Conservation (phyloP, 2,329 filamentous ascomycete genomes). For the Fusarium heterosporum region DNA sequence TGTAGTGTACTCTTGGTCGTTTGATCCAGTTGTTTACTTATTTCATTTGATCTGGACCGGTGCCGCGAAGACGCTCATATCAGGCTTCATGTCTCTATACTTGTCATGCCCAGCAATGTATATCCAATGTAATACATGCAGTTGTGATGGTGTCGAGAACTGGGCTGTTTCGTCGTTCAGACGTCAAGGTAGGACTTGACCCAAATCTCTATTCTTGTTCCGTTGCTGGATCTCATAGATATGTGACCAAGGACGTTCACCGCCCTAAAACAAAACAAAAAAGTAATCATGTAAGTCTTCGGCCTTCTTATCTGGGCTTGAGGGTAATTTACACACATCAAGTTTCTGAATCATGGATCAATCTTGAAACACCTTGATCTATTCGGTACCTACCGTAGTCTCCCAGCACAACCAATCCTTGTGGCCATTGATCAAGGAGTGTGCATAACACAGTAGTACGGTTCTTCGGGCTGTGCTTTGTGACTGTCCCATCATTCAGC, state of each 20-base stretch:
- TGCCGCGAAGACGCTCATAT: background rate
- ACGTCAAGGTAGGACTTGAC: slow-evolving; percentile 18
- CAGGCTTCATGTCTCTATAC: background rate
- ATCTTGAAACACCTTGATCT: slow-evolving; percentile 17
- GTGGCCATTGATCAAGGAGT: slow-evolving; percentile 24
- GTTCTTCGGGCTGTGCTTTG: background rate
- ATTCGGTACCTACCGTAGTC: slow-evolving; percentile 12
- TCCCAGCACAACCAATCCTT: slow-evolving; percentile 10
- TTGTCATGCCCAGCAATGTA: background rate
- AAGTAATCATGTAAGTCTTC: slow-evolving; percentile 14
- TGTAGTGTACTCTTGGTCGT: background rate
- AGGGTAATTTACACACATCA: slow-evolving; percentile 20
- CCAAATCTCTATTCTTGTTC: background rate
- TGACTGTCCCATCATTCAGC: slow-evolving; percentile 10
- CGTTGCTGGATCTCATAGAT: slow-evolving; percentile 1
- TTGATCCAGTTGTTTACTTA: slow-evolving; percentile 14
- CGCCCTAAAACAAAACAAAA: slow-evolving; percentile 22
- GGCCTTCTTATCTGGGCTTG: slow-evolving; percentile 9
- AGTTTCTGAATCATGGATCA: slow-evolving; percentile 32
- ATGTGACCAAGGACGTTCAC: slow-evolving; percentile 29
- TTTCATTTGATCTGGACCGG: slow-evolving; percentile 21
- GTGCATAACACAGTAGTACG: slow-evolving; percentile 28
- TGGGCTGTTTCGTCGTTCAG: background rate
- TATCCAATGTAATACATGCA: background rate
- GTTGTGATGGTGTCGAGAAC: background rate